Base-by-base conservation (phyloP, 2,329 filamentous ascomycete genomes). In the Aspergillus unguis region DNA sequence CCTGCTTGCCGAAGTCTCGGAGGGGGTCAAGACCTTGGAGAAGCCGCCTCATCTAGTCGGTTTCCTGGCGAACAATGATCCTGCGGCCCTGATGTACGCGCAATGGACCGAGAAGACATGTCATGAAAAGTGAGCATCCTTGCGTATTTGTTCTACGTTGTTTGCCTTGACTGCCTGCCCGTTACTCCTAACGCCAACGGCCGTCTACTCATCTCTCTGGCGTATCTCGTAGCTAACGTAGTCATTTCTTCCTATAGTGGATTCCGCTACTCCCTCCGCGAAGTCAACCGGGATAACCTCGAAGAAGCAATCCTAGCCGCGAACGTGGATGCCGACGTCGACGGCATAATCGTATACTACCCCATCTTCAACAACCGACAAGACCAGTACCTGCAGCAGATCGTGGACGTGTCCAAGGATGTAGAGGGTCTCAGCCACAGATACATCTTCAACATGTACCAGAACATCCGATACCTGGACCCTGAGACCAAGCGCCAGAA, bases 371-470 rank as follows among this genome's bases (percentile, higher is more conserved):
- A 91, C 76, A 87, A 86, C 48, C 82, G 84, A 28, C 90, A 96
- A 73, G 94, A 99, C 74, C 88, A 89, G 71, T 97, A 97, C 72
- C 85, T 99, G 60, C 92, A 97, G 75, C 92, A 96, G 76, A 90
- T 95, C 3, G 91, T 96, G 52, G 85, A 90, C 52, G 81, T 96
- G 40, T 77, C 82, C 71, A 97, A 99, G 75, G 94, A 99, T 66
- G 92, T 99, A 60, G 94, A 99, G 74, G 94, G 94, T 33, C 84
- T 99, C 53, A 90, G 87, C 63, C 92, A 96, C 74, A 86, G 86
- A 68, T 92, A 97, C 76, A 87, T 97, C 67, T 92, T 92, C 83
- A 99, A 99, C 81, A 96, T 99, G 92, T 99, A 97, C 77, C 89
- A 96, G 79, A 99, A 99, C 77, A 84, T 95, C 65, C 90, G 94